Conservation (phyloP, 2,329 filamentous ascomycete genomes). For the Dissoconium aciculare region DNA sequence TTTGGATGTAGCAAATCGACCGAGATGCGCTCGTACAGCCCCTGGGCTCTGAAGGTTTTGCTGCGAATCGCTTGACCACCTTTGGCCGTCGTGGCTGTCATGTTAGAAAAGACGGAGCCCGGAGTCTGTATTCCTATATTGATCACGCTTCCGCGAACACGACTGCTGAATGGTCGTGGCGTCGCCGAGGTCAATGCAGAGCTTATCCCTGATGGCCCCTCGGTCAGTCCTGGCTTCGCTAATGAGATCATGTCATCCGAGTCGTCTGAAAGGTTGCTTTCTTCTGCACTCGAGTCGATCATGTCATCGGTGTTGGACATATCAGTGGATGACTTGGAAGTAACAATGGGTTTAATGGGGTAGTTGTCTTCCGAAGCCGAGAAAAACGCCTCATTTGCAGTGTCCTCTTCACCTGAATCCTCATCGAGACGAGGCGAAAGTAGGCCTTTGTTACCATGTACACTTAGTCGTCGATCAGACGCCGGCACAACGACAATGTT, state of each 20-base stretch:
- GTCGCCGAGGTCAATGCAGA: conserved; percentile 70
- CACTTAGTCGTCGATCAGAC: conserved; percentile 37
- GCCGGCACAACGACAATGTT: conserved; percentile 67
- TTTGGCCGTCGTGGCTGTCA: conserved; percentile 68
- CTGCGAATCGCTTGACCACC: conserved; percentile 52
- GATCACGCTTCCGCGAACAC: conserved; percentile 37
- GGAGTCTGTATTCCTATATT: conserved; percentile 45
- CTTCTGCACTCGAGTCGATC: conserved; percentile 48
- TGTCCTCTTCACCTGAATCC: conserved; percentile 40
- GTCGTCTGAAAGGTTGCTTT: conserved; percentile 76
- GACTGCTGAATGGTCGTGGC: conserved; percentile 56
- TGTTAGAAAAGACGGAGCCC: conserved; percentile 76
- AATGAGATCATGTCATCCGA: conserved; percentile 91
- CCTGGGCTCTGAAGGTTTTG: conserved; percentile 72
- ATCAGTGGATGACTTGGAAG: conserved; percentile 23
- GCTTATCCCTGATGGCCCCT: conserved; percentile 63
- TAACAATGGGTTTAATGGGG: conserved; percentile 26
- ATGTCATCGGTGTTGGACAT: conserved; percentile 35
- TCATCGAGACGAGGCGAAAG: conserved; percentile 21
- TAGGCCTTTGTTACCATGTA: conserved; percentile 12
- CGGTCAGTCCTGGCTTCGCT: conserved; percentile 59
- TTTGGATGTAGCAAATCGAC: conserved; percentile 73
- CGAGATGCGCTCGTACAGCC: conserved; percentile 56
- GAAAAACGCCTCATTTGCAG: conserved; percentile 79
- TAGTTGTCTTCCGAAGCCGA: conserved; percentile 67